phyloP scores from a whole-genome alignment of 78 protist genomes.

The Chrysochromulina tobinii region DNA sequence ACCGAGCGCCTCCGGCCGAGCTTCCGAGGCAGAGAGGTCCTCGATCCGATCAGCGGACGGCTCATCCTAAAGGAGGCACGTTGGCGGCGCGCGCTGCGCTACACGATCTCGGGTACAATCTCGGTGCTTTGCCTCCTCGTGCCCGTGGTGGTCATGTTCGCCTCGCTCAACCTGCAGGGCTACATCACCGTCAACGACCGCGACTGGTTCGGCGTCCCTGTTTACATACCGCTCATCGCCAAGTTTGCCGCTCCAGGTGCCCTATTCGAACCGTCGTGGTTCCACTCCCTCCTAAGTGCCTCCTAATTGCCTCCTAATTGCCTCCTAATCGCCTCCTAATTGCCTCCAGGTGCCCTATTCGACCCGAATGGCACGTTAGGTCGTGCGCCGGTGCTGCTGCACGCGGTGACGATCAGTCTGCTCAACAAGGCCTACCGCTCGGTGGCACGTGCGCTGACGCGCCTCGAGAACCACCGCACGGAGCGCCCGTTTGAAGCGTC shows the following conservation, averaged over 20 bases:
- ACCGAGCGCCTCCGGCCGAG: not conserved
- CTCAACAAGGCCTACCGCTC: not conserved
- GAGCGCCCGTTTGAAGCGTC: slow-evolving; percentile 26
- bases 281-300: not conserved
- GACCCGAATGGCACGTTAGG: no score
- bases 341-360: no score
- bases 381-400: not conserved
- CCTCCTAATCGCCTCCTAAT: no score
- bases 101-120: no score
- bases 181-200: slow-evolving; percentile 20
- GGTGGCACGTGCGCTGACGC: slow-evolving; percentile 28
- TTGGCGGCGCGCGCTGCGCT: no score
- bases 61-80: no score
- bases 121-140: not conserved
- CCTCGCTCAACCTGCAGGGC: slow-evolving; percentile 56
- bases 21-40: no score
- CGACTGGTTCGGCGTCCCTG: not conserved
- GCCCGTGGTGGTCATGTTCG: not conserved
- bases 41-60: no score
- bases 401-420: not conserved
- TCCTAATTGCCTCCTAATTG: no score
- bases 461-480: slow-evolving; percentile 26
- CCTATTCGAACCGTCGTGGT: not conserved
- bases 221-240: not conserved
- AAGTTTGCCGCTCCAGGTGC: not conserved